phyloP scores from a whole-genome alignment of 2,329 filamentous ascomycete genomes.

The Epichloe baconii region DNA sequence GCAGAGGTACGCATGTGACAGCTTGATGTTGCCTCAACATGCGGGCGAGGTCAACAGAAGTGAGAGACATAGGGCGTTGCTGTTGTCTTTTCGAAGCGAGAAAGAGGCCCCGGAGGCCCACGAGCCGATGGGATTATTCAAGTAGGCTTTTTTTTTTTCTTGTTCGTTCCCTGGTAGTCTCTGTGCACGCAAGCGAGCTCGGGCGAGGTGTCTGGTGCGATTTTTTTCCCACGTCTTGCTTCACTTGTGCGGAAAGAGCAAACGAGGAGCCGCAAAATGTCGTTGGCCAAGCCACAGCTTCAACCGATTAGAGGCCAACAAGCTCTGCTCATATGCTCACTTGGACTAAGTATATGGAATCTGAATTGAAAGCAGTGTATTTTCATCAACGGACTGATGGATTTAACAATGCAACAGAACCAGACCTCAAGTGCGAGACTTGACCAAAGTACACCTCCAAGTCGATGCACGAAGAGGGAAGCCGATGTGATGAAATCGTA shows the following conservation, averaged over 20 bases:
- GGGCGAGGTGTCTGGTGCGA: not conserved
- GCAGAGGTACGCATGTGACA: not conserved
- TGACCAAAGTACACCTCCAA: not conserved
- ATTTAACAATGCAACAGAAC: not conserved
- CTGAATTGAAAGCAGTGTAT: not conserved
- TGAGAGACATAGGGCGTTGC: not conserved
- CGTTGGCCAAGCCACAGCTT: not conserved
- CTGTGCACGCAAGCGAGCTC: constrained; percentile 1
- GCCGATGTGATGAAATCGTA: not conserved
- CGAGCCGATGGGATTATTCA: not conserved
- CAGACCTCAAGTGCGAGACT: not conserved
- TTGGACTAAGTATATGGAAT: not conserved
- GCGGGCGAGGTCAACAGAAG: not conserved
- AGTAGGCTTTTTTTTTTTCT: not conserved
- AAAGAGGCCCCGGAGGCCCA: not conserved
- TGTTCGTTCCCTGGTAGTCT: not conserved
- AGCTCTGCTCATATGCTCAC: constrained; percentile 1
- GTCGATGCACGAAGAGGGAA: not conserved
- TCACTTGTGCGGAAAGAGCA: constrained; percentile 7
- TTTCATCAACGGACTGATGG: not conserved
- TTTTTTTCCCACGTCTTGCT: not conserved
- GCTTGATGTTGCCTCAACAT: not conserved
- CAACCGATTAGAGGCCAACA: not conserved
- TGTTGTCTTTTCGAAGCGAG: not conserved
- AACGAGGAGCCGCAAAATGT: not conserved